These are phyloP conservation scores for Colletotrichum musicola DNA, from an alignment of 2,329 filamentous ascomycete genomes.

Conservation along the genomic window DNA sequence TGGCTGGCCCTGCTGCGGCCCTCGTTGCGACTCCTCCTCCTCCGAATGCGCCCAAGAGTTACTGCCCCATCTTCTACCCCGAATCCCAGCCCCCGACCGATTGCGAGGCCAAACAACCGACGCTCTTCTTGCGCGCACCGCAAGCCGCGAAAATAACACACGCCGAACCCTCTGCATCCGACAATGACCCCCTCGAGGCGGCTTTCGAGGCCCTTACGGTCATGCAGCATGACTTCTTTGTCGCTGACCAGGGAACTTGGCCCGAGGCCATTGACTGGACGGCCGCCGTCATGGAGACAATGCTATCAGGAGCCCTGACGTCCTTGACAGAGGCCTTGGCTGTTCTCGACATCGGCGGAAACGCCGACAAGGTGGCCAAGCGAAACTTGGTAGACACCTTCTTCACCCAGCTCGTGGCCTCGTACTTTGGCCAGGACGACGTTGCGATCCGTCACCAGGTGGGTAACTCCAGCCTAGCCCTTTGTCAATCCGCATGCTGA, in stretches of 20 bases:
- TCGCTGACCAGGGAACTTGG: slow-evolving; percentile 84
- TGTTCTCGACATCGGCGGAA: slow-evolving; percentile 49
- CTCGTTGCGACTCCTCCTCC: slow-evolving; percentile 17
- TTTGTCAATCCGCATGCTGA: slow-evolving; percentile 8
- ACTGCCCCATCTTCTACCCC: slow-evolving; percentile 40
- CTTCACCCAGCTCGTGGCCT: slow-evolving; percentile 81
- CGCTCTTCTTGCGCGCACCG: slow-evolving; percentile 24
- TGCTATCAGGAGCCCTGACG: slow-evolving; percentile 78
- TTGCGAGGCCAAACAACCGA: slow-evolving; percentile 32
- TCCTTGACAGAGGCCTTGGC: slow-evolving; percentile 75
- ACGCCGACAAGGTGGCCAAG: slow-evolving; percentile 62
- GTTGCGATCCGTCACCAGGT: slow-evolving; percentile 76
- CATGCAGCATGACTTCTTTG: slow-evolving; percentile 84
- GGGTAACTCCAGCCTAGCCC: neutral
- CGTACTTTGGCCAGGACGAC: slow-evolving; percentile 89
- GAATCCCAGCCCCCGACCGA: slow-evolving; percentile 26
- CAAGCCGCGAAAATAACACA: neutral
- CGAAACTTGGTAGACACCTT: slow-evolving; percentile 87
- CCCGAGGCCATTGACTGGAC: slow-evolving; percentile 94
- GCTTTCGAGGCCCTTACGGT: slow-evolving; percentile 76
- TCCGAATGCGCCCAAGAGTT: slow-evolving; percentile 24
- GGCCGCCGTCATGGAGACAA: slow-evolving; percentile 84
- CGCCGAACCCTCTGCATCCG: slow-evolving; percentile 14
- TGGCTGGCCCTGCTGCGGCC: slow-evolving; percentile 2
- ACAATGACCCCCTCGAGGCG: slow-evolving; percentile 55